A percentile compares a stretch with the other conserved stretches of the same genome.
Conservation (phyloP, 768 basidiomycete genomes). For the Dioszegia hungarica region DNA sequence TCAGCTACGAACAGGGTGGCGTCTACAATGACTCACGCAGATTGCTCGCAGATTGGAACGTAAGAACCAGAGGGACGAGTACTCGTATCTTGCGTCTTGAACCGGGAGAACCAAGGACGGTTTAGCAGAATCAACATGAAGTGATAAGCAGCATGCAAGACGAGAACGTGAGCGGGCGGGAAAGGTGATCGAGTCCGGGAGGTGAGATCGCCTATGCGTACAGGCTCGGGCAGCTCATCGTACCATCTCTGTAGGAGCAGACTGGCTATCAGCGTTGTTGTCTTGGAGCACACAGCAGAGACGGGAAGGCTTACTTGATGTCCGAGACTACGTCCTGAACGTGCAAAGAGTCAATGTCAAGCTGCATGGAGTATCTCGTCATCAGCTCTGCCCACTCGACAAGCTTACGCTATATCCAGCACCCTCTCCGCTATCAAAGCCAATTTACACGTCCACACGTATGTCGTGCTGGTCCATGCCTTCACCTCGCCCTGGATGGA, state of each 20-base stretch:
- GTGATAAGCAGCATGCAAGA: background rate
- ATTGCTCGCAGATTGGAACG: too few relatives aligned
- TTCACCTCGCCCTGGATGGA: background rate
- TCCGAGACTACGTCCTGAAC: too few relatives aligned
- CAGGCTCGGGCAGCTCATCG: background rate
- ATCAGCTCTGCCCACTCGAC: too few relatives aligned
- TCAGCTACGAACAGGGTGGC: too few relatives aligned
- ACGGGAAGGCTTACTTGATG: too few relatives aligned
- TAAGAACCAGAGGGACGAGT: background rate
- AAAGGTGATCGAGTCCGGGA: background rate
- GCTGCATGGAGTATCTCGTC: too few relatives aligned
- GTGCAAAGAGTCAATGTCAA: too few relatives aligned
- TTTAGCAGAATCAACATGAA: slow-evolving; percentile 8
- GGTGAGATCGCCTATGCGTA: background rate
- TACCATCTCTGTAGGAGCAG: background rate
- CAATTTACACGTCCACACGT: background rate
- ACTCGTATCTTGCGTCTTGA: background rate
- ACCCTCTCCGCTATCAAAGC: slow-evolving; percentile 3
- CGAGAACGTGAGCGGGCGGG: slow-evolving; percentile 5
- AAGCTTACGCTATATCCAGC: background rate
- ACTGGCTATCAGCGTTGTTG: background rate
- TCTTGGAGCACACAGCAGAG: too few relatives aligned
- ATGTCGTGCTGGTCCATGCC: slow-evolving; percentile 4
- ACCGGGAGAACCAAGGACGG: background rate
- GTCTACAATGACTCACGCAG: too few relatives aligned